Base-by-base conservation (phyloP, 139 green algal genomes). In the Nannochloris sp. region DNA sequence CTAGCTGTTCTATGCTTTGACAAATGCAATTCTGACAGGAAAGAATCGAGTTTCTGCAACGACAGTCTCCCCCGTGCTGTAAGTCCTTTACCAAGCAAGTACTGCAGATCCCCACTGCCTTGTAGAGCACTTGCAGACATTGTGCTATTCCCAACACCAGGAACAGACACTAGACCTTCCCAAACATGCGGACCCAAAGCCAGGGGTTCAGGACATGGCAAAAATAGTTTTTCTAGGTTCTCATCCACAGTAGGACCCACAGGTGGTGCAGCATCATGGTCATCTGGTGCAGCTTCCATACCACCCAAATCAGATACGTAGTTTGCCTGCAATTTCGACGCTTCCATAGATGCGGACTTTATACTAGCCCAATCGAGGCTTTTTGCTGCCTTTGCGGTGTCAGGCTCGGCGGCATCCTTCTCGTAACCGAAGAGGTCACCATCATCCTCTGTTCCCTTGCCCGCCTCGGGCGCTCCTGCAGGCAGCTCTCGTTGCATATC, bases 11-110 rank as follows among this genome's bases (percentile, higher is more conserved):
- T 24, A 57, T 27, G 36, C 31, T 66, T 66, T 55, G 60, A 66
- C 23, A 58, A 64, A 27, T 63, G 64, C 37, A 77, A 63, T 19
- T 77, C 70, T 9, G 12, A 15, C 18, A 77, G 53, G 31, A 73
- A 77, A 21, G 60, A 27, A 5, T 69, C 60, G 23, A 77, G 64
- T 59, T 73, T 72, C 6, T 48, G 3, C 40, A 77, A 58, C 1
- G 64, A 50, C 64, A 77, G 46, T 53, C 70, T 53, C 5, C 70
- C 70, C 19, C 57, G 48, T 7, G 68, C 46, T 34, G 63, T 61
- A 0, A 72, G n/a, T 56, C 65, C 54, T 27, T 37, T 37, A 56
- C 4, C 60, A 49, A 11, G 64, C 62, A 44, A 77, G 51, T 43
- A 73, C 23, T 4, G 48, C 58, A 46, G 24, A 23, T 72, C 64